Base-by-base conservation (phyloP, 345 rosid genomes). In the Arabis alpina region DNA sequence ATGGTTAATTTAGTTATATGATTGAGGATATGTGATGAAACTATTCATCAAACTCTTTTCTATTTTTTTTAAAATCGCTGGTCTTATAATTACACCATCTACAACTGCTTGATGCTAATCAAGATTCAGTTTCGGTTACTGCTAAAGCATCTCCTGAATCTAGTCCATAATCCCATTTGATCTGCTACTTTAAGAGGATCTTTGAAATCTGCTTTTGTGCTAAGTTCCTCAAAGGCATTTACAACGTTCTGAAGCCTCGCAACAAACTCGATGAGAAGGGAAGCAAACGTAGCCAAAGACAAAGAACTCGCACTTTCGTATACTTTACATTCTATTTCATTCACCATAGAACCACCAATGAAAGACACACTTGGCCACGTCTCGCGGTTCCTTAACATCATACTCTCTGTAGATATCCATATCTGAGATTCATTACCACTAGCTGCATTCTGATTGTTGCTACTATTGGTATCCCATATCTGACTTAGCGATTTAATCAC, bases 181-280 rank as follows among this genome's bases (percentile, higher is more conserved):
- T 78, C 72, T n/a, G 34, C 60, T 25, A 25, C 45, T 3, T 19
- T 58, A 42, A 55, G 27, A 2, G 72, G 81, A 19, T 80, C 87
- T 77, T 77, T 77, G 58, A 91, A 91, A 23, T 77, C 77, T 28
- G 92, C 97, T 64, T 73, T 83, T 73, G 80, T 84, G 57, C 92
- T 77, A 6, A 91, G 89, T 72, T 87, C 90, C 76, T 86, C 54
- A 64, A 84, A 89, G 13, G 81, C 86, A 3, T 79, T 85, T 28
- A 82, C 88, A 28, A 91, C 77, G 25, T 89, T 89, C 66, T 87
- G 90, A 8, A 89, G 86, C 86, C 97, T 87, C 1, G 97, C 97
- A 12, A 85, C 96, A 68, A 91, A 91, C 80, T 91, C 96, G 49
- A 91, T 86, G 68, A 89, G 66, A 69, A 92, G 85, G 3, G 93